Evolutionary conservation across 805 yeast genomes (phyloP).

Genomic region (Candida alai): DNA sequence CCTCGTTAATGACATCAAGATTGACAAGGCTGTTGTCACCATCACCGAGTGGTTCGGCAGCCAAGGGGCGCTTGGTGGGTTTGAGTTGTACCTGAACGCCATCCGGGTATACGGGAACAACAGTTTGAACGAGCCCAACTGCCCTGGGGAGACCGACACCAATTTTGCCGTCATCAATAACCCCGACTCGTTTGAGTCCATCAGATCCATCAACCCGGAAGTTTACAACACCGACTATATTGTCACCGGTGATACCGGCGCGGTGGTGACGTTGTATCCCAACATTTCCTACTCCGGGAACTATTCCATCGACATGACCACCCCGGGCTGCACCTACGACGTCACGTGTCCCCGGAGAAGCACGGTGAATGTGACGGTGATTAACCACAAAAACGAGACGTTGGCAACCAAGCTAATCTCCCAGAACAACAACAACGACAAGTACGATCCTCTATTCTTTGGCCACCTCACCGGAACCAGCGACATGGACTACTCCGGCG

Average conservation of each 20-base stretch:
- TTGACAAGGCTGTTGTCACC: conserved; percentile 59
- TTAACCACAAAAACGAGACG: conserved; percentile 42
- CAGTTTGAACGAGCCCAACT: conserved; percentile 62
- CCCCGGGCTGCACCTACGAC: conserved; percentile 83
- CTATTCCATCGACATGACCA: conserved; percentile 67
- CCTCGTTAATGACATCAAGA: conserved; percentile 64
- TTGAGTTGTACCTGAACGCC: conserved; percentile 63
- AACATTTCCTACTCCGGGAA: conserved; percentile 70
- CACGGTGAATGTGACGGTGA: conserved; percentile 70
- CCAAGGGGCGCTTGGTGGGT: conserved; percentile 65
- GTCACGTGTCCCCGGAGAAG: conserved; percentile 69
- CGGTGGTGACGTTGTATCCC: conserved; percentile 56
- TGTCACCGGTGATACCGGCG: conserved; percentile 24
- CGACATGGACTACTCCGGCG: conserved; percentile 12
- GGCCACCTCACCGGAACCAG: conserved; percentile 57
- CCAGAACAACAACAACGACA: conserved; percentile 76
- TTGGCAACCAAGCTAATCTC: conserved; percentile 48
- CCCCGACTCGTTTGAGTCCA: conserved; percentile 31
- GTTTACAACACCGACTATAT: conserved; percentile 22
- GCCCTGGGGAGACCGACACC: conserved; percentile 28
- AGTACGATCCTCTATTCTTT: conserved; percentile 71
- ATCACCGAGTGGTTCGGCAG: conserved; percentile 66
- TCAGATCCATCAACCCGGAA: conserved; percentile 14
- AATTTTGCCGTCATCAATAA: conserved; percentile 20
- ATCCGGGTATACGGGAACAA: conserved; percentile 71